phyloP scores from a whole-genome alignment of 805 yeast species.

The Wickerhamomyces hampshirensis region DNA sequence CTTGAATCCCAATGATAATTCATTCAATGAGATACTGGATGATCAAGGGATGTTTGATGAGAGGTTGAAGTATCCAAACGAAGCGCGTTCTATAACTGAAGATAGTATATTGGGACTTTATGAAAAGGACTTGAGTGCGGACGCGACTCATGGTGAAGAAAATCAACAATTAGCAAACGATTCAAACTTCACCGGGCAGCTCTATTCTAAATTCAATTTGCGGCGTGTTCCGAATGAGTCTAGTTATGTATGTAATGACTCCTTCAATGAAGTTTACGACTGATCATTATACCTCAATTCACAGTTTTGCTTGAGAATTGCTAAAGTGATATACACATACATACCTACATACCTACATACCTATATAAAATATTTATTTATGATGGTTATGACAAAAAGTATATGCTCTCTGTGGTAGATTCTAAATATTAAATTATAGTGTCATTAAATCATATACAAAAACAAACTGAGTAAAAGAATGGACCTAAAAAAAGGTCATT shows the following conservation, averaged over 20 bases:
- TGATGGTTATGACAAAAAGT: too few relatives aligned
- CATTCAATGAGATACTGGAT: neutral
- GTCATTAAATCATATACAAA: too few relatives aligned
- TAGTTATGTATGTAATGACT: neutral
- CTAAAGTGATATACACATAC: too few relatives aligned
- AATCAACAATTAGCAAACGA: neutral
- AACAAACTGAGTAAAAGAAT: too few relatives aligned
- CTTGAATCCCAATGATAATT: neutral
- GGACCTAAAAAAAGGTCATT: too few relatives aligned
- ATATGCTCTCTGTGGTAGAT: too few relatives aligned
- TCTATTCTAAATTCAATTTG: conserved; percentile 14
- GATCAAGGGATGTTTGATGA: neutral
- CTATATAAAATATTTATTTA: too few relatives aligned
- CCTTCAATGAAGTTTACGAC: neutral
- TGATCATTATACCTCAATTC: neutral
- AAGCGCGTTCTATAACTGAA: neutral
- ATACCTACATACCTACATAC: too few relatives aligned
- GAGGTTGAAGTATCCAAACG: neutral
- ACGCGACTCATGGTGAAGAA: too few relatives aligned
- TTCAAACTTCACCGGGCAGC: conserved; percentile 5
- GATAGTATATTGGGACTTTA: neutral
- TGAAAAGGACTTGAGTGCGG: neutral
- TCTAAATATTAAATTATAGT: too few relatives aligned
- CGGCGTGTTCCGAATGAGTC: conserved; percentile 1
- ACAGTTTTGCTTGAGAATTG: neutral